Evolutionary conservation across 2,329 filamentous ascomycete species (phyloP).

Genomic region (Trichothecium roseum): DNA sequence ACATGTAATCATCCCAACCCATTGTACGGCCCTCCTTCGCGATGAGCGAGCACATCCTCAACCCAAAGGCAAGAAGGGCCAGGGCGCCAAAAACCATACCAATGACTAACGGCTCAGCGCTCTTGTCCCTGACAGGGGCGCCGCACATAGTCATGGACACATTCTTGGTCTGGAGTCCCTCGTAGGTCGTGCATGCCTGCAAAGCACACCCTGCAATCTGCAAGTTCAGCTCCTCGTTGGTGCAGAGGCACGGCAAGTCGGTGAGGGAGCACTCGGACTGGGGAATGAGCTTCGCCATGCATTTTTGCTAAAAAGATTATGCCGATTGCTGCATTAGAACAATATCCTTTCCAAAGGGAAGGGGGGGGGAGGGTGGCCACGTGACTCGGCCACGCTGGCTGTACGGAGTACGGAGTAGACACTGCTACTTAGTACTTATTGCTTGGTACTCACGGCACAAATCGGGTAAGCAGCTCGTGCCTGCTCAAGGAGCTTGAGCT

Average conservation of each 20-base stretch:
- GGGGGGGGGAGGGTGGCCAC: too few species aligned
- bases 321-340: too few species aligned
- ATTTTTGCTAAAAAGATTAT: conserved; percentile 5
- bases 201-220: conserved; percentile 10
- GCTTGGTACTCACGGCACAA: conserved; percentile 8
- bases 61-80: conserved; percentile 25
- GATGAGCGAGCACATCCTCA: conserved; percentile 15
- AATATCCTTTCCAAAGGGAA: too few species aligned
- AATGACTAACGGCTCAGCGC: conserved; percentile 17
- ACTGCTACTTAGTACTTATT: too few species aligned
- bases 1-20: conserved; percentile 23
- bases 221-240: conserved; percentile 10
- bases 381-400: too few species aligned
- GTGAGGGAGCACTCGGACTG: conserved; percentile 1
- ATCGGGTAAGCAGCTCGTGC: conserved; percentile 6
- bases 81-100: conserved; percentile 23
- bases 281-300: conserved; percentile 7
- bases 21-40: conserved; percentile 16
- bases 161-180: conserved; percentile 12
- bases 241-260: conserved; percentile 12
- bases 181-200: conserved; percentile 9
- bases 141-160: conserved; percentile 15
- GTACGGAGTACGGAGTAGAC: too few species aligned
- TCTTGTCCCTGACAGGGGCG: conserved; percentile 15
- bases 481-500: not conserved